These are phyloP conservation scores for Mycothermus thermophilus DNA, from an alignment of 495 filamentous ascomycete species.

Conservation along the genomic window DNA sequence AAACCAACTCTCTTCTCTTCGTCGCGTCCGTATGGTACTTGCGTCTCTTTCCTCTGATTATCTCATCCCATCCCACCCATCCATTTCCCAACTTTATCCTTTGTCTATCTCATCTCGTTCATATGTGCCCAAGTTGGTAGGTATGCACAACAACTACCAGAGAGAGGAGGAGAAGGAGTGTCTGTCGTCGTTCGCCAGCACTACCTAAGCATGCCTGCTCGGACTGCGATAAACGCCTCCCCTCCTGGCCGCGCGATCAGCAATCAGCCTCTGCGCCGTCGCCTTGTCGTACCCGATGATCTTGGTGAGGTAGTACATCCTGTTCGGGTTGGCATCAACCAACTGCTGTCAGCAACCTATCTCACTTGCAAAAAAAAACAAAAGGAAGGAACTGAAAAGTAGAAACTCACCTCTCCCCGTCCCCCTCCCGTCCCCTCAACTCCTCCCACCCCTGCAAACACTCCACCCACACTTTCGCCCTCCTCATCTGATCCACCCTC, in stretches of 20 bases:
- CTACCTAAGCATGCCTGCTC: constrained; percentile 12
- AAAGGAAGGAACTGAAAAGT: not conserved
- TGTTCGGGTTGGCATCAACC: constrained; percentile 13
- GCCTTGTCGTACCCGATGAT: constrained; percentile 33
- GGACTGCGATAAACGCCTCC: constrained; percentile 19
- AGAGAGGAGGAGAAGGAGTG: too few relatives aligned
- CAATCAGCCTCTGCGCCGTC: constrained; percentile 25
- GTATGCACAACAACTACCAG: too few relatives aligned
- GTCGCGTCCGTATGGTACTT: too few relatives aligned
- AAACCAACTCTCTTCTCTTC: too few relatives aligned
- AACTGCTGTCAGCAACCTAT: not conserved
- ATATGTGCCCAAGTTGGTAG: too few relatives aligned
- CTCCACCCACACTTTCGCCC: constrained; percentile 50
- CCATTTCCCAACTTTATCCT: too few relatives aligned
- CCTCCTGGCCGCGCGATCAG: constrained; percentile 21
- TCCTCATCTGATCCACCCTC: constrained; percentile 52
- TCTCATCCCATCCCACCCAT: too few relatives aligned
- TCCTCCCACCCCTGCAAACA: constrained; percentile 60
- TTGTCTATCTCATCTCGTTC: too few relatives aligned
- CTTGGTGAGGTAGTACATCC: constrained; percentile 30
- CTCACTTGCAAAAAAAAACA: not conserved
- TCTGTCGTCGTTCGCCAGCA: too few relatives aligned
- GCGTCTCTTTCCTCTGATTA: too few relatives aligned
- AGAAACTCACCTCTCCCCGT: constrained; percentile 31
- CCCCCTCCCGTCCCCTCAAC: constrained; percentile 53